Evolutionary conservation across 2,329 filamentous ascomycete genomes (phyloP).

Genomic region (Penicillium occitanis): DNA sequence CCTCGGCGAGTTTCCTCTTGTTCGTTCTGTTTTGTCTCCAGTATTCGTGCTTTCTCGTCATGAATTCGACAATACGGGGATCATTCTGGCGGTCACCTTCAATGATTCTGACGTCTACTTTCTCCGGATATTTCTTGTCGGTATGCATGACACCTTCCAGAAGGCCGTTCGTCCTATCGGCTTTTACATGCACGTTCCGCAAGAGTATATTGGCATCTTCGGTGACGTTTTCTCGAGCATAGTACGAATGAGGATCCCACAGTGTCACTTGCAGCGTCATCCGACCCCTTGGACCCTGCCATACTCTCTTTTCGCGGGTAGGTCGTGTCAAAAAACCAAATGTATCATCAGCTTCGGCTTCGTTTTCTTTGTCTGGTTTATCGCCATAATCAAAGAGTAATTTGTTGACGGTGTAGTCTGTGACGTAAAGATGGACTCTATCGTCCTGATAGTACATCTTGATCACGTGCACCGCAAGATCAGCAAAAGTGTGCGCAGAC

Average conservation of each 20-base stretch:
- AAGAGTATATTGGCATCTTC: constrained; percentile 64
- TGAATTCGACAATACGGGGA: constrained; percentile 55
- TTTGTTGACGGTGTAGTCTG: constrained; percentile 76
- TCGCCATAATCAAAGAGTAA: constrained; percentile 58
- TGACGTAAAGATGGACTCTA: constrained; percentile 67
- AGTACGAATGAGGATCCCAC: constrained; percentile 65
- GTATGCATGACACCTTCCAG: constrained; percentile 72
- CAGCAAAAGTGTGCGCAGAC: constrained; percentile 56
- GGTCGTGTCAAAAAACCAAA: constrained; percentile 52
- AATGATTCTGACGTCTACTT: constrained; percentile 60
- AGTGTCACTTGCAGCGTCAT: constrained; percentile 69
- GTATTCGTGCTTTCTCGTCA: constrained; percentile 66
- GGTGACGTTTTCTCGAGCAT: constrained; percentile 57
- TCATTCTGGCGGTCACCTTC: constrained; percentile 49
- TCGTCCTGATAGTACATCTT: constrained; percentile 52
- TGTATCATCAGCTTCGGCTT: constrained; percentile 52
- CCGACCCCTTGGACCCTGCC: constrained; percentile 73
- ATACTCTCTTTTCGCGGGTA: constrained; percentile 45
- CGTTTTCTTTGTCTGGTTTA: constrained; percentile 39
- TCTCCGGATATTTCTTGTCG: constrained; percentile 54
- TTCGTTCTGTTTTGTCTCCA: constrained; percentile 51
- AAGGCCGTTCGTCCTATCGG: constrained; percentile 49
- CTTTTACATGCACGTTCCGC: constrained; percentile 70
- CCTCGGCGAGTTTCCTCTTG: constrained; percentile 30
- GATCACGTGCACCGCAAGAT: constrained; percentile 72